These are phyloP conservation scores for Gliomastix tumulicola DNA, from an alignment of 2,329 filamentous ascomycete genomes.

Conservation along the genomic window DNA sequence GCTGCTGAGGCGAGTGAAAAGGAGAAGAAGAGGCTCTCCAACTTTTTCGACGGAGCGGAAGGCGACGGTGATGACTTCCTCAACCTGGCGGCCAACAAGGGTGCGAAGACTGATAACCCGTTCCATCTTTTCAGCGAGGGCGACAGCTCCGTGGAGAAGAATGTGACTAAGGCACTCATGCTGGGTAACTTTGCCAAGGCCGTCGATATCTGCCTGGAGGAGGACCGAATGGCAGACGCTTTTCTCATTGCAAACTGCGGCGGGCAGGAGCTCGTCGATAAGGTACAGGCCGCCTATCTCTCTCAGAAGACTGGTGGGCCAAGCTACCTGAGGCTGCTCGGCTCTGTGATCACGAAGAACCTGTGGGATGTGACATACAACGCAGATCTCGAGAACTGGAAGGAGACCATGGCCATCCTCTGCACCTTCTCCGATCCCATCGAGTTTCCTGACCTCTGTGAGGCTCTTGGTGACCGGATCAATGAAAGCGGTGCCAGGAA, in stretches of 20 bases:
- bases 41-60: slow-evolving; percentile 66
- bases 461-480: slow-evolving; percentile 87
- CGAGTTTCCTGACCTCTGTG: slow-evolving; percentile 92
- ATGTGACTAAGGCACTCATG: slow-evolving; percentile 81
- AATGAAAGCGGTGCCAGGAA: slow-evolving; percentile 72
- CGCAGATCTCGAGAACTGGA: slow-evolving; percentile 88
- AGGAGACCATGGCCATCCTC: slow-evolving; percentile 89
- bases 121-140: slow-evolving; percentile 82
- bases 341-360: slow-evolving; percentile 92
- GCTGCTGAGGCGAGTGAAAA: slow-evolving; percentile 15
- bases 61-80: slow-evolving; percentile 77
- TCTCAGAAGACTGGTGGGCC: slow-evolving; percentile 74
- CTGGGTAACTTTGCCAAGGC: slow-evolving; percentile 87
- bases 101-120: slow-evolving; percentile 86
- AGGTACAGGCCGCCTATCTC: slow-evolving; percentile 87
- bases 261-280: slow-evolving; percentile 86
- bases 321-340: slow-evolving; percentile 85
- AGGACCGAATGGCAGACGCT: slow-evolving; percentile 88
- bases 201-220: slow-evolving; percentile 79
- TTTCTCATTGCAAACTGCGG: slow-evolving; percentile 98
- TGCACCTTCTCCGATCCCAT: slow-evolving; percentile 90
- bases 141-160: slow-evolving; percentile 79
- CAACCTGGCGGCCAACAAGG: slow-evolving; percentile 79
- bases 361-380: slow-evolving; percentile 98
- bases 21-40: slow-evolving; percentile 61